Base-by-base conservation (phyloP, 805 yeast genomes). In the Cyberlindnera bimundalis region DNA sequence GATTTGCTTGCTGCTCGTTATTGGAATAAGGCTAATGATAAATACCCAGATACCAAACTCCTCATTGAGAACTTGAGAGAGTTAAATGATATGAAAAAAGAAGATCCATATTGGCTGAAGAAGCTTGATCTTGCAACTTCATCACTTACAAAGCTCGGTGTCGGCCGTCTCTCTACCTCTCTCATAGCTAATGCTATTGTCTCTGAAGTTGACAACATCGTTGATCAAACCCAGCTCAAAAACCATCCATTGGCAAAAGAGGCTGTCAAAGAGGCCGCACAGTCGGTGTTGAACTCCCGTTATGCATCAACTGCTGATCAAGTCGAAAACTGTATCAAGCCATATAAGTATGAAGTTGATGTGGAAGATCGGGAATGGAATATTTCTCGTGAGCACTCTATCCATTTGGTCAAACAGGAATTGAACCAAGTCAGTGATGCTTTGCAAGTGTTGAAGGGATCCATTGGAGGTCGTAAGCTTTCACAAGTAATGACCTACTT, bases 311-410 rank as follows among this genome's bases (percentile, higher is more conserved):
- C 99, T 0, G 95, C 99, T 0, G 99, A 95, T 61, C 99, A 93
- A 61, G 98, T 93, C 6, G 99, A 93, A 57, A 93, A 95, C 62
- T 90, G 98, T 66, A 91, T 93, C 56, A 93, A 93, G 61, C 99
- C 99, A 2, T 93, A 84, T 68, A 93, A 93, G 66, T 93, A 91
- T 61, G 99, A 93, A 58, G 90, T 93, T 45, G 99, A 93, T 57
- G 78, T 93, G 35, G 98, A 93, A 58, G 96, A 90, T 52, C 73
- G 96, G 29, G 99, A 93, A 61, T 93, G 99, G 99, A 65, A 68
- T 23, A 58, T 74, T 7, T 81, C 96, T 28, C 78, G 86, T 45
- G 95, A 85, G 24, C 95, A 85, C 57, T 76, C 97, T 0, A 74
- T 79, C 11, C 67, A 66, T 17, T 62, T 93, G 41, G 61, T 93